Conservation (phyloP, 1,284 basidiomycete genomes). For the Melanopsichium pennsylvanicum region DNA sequence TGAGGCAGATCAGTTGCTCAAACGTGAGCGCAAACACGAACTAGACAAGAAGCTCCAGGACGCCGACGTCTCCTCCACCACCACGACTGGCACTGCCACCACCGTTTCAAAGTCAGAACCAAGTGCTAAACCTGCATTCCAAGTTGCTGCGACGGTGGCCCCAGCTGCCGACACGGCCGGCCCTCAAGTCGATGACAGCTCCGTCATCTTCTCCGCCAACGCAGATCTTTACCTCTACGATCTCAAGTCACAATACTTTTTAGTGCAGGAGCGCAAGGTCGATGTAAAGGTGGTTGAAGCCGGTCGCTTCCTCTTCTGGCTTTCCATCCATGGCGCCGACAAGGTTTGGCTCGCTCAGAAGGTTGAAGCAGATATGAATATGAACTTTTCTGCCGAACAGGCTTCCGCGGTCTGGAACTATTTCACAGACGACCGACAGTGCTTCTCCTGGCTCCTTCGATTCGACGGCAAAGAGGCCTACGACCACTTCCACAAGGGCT, state of each 20-base stretch:
- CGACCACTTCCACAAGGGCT: slow-evolving; percentile 74
- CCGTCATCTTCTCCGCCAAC: slow-evolving; percentile 37
- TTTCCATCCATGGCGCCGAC: slow-evolving; percentile 69
- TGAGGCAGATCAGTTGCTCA: slow-evolving; percentile 26
- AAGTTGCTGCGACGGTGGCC: slow-evolving; percentile 22
- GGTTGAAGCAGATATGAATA: slow-evolving; percentile 69
- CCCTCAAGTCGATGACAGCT: slow-evolving; percentile 21
- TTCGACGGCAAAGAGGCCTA: slow-evolving; percentile 75
- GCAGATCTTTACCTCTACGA: slow-evolving; percentile 78
- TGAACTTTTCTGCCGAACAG: slow-evolving; percentile 59
- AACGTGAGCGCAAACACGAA: slow-evolving; percentile 14
- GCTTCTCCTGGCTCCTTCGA: slow-evolving; percentile 84
- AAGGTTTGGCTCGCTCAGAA: slow-evolving; percentile 75
- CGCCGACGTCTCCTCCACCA: slow-evolving; percentile 13
- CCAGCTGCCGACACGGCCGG: slow-evolving; percentile 32
- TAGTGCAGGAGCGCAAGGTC: slow-evolving; percentile 75
- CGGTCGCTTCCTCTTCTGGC: slow-evolving; percentile 71
- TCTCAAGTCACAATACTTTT: slow-evolving; percentile 74
- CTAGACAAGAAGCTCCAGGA: slow-evolving; percentile 37
- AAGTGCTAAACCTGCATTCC: slow-evolving; percentile 1
- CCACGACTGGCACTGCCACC: neutral
- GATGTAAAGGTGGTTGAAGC: slow-evolving; percentile 75
- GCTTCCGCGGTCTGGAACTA: slow-evolving; percentile 84
- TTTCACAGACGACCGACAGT: slow-evolving; percentile 70
- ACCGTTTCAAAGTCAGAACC: slow-evolving; percentile 4